Evolutionary conservation across 2,329 filamentous ascomycete genomes (phyloP), one percentile per base, ranked within the genome.

Genomic region (Oidium heveae): DNA sequence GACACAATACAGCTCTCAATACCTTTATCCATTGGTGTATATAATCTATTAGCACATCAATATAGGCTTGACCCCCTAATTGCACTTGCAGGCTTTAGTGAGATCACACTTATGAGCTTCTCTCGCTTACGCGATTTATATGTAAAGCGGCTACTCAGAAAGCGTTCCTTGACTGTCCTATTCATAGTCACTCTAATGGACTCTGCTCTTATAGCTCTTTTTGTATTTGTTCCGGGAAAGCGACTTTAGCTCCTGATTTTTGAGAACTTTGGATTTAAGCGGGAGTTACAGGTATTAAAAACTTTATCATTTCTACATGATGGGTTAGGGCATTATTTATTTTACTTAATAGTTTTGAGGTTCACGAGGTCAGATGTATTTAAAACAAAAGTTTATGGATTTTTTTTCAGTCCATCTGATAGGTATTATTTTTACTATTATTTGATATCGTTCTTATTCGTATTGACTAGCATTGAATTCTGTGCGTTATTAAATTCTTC

Each of bases 91-190:
- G 88, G 89, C 37, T 82, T 81, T 67, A 95, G 88, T 71, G 93
- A 98, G 70, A 95, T 96, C 70, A 95, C 89, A 0, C 87, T 94
- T 53, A 88, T 95, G 73, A 84, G 81, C 67, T 95, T 93, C 71
- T 83, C 84, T 24, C 77, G 79, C 43, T 86, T 96, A 59, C 79
- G 84, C 55, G 91, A 98, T 68, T 85, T 87, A 0, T 98, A 91
- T 65, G 84, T 98, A 55, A 82, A 86, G 59, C 84, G 80, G 64
- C 78, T 96, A 20, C 75, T 98, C 55, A 79, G 79, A 60, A 88
- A 88, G 66, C 82, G 91, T 56, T 82, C 91, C 0, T 65, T 86
- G 46, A 87, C 91, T 70, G 85, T 91, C 15, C 70, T 95, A 15
- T 71, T 77, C 9, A 75, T 91, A 58, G 88, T 88, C 33, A 66